These are phyloP conservation scores for Dipteronia sinensis DNA, from an alignment of 345 rosid species.

Conservation along the genomic window DNA sequence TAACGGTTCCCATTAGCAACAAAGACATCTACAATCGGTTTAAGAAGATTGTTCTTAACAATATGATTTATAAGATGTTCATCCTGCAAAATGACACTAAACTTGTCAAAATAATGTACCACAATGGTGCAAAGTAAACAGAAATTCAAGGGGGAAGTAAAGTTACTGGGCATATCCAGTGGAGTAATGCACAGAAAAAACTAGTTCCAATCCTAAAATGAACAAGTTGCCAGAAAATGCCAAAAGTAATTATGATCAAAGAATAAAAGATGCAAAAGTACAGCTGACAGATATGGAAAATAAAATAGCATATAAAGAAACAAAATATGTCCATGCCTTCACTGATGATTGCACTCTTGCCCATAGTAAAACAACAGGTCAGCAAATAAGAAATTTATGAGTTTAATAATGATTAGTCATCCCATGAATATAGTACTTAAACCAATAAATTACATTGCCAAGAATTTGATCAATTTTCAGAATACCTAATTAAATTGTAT, in stretches of 20 bases:
- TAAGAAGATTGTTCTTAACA: constrained; percentile 82
- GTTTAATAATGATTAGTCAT: neutral
- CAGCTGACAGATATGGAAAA: neutral
- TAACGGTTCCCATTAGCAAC: constrained; percentile 86
- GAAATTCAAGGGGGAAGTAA: neutral
- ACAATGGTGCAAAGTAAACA: constrained; percentile 3
- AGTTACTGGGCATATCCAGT: neutral
- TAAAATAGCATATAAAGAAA: neutral
- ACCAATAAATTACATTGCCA: constrained; percentile 9
- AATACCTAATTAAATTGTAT: neutral
- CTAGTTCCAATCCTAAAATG: neutral
- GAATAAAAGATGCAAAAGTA: neutral
- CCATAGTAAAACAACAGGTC: neutral
- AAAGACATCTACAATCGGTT: constrained; percentile 84
- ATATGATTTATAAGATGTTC: constrained; percentile 78
- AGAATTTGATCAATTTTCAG: neutral
- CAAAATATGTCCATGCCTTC: neutral
- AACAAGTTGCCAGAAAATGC: neutral
- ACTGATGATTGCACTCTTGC: neutral
- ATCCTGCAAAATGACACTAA: constrained; percentile 60
- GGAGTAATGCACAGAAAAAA: neutral
- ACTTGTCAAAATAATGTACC: constrained; percentile 14
- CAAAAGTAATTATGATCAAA: neutral
- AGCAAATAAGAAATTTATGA: neutral
- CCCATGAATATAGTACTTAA: neutral